Conservation (phyloP, 2,329 filamentous ascomycete species). For the Didymella sp. region DNA sequence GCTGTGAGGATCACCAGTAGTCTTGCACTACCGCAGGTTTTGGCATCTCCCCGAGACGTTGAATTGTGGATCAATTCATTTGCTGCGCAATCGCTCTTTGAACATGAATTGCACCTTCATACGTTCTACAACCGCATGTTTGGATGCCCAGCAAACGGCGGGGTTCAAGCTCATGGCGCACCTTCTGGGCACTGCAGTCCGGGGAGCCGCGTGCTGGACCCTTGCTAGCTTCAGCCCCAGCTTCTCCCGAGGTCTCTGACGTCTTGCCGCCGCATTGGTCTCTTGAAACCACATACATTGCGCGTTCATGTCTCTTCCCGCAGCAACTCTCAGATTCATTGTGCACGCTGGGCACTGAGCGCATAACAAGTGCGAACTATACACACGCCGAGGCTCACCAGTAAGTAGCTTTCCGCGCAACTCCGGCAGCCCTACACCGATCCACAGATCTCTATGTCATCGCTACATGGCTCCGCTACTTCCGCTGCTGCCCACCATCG, state of each 20-base stretch:
- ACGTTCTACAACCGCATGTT: neutral
- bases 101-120: neutral
- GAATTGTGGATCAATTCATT: no score
- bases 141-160: conserved; percentile 11
- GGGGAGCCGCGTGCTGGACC: conserved; percentile 15
- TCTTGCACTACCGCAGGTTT: no score
- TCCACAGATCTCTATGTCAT: conserved; percentile 16
- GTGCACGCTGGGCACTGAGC: conserved; percentile 42
- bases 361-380: conserved; percentile 42
- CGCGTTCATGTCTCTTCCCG: conserved; percentile 2
- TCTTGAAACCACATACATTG: conserved; percentile 16
- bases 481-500: conserved; percentile 11
- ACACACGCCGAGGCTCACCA: conserved; percentile 2
- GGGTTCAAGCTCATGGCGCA: conserved; percentile 7
- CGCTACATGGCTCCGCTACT: conserved; percentile 15
- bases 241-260: conserved; percentile 18
- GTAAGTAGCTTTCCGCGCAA: conserved; percentile 20
- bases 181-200: neutral
- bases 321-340: neutral
- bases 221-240: conserved; percentile 19
- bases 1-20: no score
- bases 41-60: no score
- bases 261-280: conserved; percentile 11
- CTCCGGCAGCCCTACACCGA: conserved; percentile 15
- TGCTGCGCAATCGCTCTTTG: neutral